phyloP scores from a whole-genome alignment of 176 grass and related monocot genomes.

The Lolium perenne region DNA sequence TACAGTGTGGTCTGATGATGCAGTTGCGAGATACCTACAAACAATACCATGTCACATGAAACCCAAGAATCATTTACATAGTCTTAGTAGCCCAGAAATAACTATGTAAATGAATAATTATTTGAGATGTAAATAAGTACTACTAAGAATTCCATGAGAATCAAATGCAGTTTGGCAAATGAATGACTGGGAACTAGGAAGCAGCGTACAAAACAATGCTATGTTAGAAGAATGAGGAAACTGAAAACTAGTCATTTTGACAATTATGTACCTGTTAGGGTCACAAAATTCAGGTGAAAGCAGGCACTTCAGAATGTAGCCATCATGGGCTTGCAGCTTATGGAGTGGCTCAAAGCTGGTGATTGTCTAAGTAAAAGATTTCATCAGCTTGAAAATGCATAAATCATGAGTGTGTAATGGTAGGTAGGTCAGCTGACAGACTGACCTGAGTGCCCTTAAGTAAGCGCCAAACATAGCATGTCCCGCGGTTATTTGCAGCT shows the following conservation, averaged over 20 bases:
- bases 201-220: background rate
- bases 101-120: background rate
- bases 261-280: slow-evolving; percentile 64
- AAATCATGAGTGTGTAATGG: background rate
- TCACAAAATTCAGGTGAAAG: slow-evolving; percentile 95
- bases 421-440: background rate
- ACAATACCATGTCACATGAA: slow-evolving; percentile 1
- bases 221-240: background rate
- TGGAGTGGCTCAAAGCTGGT: slow-evolving; percentile 76
- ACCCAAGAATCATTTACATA: background rate
- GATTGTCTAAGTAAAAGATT: slow-evolving; percentile 57
- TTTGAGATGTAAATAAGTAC: background rate
- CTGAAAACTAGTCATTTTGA: background rate
- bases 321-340: slow-evolving; percentile 93
- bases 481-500: slow-evolving; percentile 91
- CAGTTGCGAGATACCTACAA: slow-evolving; percentile 94
- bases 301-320: slow-evolving; percentile 87
- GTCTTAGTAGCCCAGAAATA: background rate
- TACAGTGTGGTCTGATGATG: slow-evolving; percentile 85
- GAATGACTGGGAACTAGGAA: slow-evolving; percentile 15
- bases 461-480: slow-evolving; percentile 93
- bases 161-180: slow-evolving; percentile 23
- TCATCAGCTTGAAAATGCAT: slow-evolving; percentile 29
- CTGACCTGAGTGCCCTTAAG: slow-evolving; percentile 73
- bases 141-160: background rate